phyloP scores from a whole-genome alignment of 495 filamentous ascomycete species.

The Lichenothelia convexa region DNA sequence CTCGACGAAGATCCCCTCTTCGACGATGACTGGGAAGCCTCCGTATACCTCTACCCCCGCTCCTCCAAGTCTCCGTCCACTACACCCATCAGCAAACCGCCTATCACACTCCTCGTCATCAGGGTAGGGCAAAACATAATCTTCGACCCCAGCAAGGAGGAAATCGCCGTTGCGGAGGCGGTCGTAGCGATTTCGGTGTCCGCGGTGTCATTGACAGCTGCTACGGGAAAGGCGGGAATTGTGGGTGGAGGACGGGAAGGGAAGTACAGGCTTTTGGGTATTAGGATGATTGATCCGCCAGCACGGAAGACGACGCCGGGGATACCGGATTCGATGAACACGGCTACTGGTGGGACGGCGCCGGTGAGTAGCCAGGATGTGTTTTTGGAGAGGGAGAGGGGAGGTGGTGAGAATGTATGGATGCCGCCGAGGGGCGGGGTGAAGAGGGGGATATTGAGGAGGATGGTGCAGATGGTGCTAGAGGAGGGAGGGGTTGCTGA shows the following conservation, averaged over 20 bases:
- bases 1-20: conserved; percentile 91
- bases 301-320: conserved; percentile 52
- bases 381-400: conserved; percentile 30
- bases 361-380: conserved; percentile 23
- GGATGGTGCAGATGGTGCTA: conserved; percentile 31
- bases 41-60: conserved; percentile 56
- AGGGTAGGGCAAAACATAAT: conserved; percentile 73
- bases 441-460: conserved; percentile 44
- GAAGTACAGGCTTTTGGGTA: conserved; percentile 33
- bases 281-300: conserved; percentile 52
- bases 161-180: conserved; percentile 21
- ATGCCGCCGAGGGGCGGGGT: conserved; percentile 56
- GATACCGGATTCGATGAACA: conserved; percentile 49
- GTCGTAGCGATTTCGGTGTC: conserved; percentile 36
- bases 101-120: conserved; percentile 78
- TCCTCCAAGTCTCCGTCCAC: not conserved
- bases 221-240: conserved; percentile 1
- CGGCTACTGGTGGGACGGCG: conserved; percentile 33
- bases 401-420: conserved; percentile 56
- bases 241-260: conserved; percentile 12
- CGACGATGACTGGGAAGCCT: conserved; percentile 90
- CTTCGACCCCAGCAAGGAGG: conserved; percentile 79
- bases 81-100: conserved; percentile 31
- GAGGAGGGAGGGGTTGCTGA: conserved; percentile 54
- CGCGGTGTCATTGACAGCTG: conserved; percentile 13